phyloP scores from a whole-genome alignment of 257 asterid species.

The Avicennia marina region DNA sequence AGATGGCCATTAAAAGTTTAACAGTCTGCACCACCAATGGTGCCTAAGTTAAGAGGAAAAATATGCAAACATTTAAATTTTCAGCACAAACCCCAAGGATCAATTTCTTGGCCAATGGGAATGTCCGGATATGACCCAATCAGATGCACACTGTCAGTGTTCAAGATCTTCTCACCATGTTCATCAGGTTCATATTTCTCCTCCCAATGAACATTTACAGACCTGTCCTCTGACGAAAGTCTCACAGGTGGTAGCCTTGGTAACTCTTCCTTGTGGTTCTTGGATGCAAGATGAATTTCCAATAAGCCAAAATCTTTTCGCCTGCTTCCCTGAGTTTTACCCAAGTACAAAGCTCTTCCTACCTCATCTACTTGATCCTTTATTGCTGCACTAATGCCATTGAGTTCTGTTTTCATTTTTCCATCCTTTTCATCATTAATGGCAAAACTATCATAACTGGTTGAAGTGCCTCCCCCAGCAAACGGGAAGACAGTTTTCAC shows the following conservation, averaged over 20 bases:
- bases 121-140: conserved; percentile 92
- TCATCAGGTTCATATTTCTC: conserved; percentile 78
- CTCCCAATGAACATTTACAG: conserved; percentile 80
- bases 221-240: conserved; percentile 78
- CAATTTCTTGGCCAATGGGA: conserved; percentile 89
- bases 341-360: conserved; percentile 70
- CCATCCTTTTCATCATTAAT: conserved; percentile 52
- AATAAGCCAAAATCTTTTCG: conserved; percentile 39
- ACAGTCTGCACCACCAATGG: too few relatives aligned
- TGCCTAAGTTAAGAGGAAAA: too few relatives aligned
- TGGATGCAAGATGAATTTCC: conserved; percentile 44
- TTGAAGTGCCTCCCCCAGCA: conserved; percentile 50
- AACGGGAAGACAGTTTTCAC: conserved; percentile 68
- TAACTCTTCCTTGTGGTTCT: conserved; percentile 78
- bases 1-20: too few relatives aligned
- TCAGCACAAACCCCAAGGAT: conserved; percentile 48
- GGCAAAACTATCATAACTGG: conserved; percentile 44
- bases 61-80: too few relatives aligned
- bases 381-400: conserved; percentile 48
- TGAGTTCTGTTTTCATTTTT: conserved; percentile 49
- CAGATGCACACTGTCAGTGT: conserved; percentile 57
- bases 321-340: conserved; percentile 52
- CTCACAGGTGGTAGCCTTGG: conserved; percentile 90
- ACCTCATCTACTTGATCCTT: conserved; percentile 89
- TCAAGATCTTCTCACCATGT: conserved; percentile 46